These are phyloP conservation scores for Tardiomyces blankii DNA, from an alignment of 1,139 yeast species.

Conservation along the genomic window DNA sequence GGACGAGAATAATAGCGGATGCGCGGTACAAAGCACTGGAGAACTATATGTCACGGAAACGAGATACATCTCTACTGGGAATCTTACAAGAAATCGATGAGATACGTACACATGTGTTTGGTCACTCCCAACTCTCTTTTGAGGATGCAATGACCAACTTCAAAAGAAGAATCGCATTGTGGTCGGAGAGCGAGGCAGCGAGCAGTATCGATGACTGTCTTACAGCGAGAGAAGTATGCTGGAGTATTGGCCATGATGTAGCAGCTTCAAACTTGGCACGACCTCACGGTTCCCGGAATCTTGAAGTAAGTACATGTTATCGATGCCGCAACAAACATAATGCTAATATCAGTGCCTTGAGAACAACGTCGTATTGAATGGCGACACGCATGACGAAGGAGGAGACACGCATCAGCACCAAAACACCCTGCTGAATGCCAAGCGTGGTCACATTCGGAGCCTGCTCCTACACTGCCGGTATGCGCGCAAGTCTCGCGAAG, in stretches of 20 bases:
- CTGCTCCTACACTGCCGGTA: background rate
- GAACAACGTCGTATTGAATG: too few species aligned
- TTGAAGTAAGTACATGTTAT: too few species aligned
- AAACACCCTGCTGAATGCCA: too few species aligned
- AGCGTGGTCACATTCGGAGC: slow-evolving; percentile 2
- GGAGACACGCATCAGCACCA: too few species aligned
- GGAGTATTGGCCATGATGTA: background rate
- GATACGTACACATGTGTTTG: background rate
- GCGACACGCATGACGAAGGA: too few species aligned
- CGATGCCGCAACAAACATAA: too few species aligned
- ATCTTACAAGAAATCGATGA: background rate
- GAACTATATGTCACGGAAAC: background rate
- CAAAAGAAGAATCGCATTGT: background rate
- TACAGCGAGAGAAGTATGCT: background rate
- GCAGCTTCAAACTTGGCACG: slow-evolving; percentile 9
- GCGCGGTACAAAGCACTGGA: background rate
- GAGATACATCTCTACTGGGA: background rate
- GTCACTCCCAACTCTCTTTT: background rate
- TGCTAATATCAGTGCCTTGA: too few species aligned
- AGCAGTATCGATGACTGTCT: slow-evolving; percentile 1
- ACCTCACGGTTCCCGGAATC: background rate
- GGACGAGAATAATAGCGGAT: background rate
- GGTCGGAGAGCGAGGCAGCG: slow-evolving; percentile 7
- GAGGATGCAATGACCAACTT: background rate
- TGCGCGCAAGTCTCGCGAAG: background rate